A percentile compares a stretch with the other conserved stretches of the same genome.
Conservation (phyloP, 1,284 basidiomycete genomes). For the Heterobasidion parviporum region DNA sequence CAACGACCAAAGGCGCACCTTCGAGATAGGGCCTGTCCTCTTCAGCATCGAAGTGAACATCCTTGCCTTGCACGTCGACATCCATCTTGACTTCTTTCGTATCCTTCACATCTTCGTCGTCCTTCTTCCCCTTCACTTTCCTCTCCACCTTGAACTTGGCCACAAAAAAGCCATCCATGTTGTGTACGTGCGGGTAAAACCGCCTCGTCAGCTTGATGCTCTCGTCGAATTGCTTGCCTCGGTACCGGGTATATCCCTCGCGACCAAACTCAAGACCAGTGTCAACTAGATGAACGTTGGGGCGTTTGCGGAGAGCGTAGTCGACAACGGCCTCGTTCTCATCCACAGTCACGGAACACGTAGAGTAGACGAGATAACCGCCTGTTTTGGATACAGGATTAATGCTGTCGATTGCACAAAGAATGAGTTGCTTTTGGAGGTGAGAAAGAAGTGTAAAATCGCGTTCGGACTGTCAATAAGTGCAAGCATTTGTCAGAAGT, state of each 20-base stretch:
- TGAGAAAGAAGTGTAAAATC: slow-evolving; percentile 95
- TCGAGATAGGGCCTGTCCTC: slow-evolving; percentile 64
- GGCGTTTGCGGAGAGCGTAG: slow-evolving; percentile 95
- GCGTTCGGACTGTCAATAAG: slow-evolving; percentile 64
- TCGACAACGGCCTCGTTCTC: slow-evolving; percentile 99
- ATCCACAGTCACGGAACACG: slow-evolving; percentile 96
- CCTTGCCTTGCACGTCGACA: slow-evolving; percentile 14
- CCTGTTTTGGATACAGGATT: slow-evolving; percentile 86
- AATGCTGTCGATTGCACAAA: slow-evolving; percentile 97
- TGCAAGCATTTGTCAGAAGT: not conserved
- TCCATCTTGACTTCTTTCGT: slow-evolving; percentile 24
- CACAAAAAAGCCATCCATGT: slow-evolving; percentile 99
- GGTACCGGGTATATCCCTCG: slow-evolving; percentile 85
- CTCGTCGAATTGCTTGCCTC: slow-evolving; percentile 84
- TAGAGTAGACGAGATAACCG: slow-evolving; percentile 96
- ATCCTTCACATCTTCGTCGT: slow-evolving; percentile 27
- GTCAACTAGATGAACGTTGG: slow-evolving; percentile 92
- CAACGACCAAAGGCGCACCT: slow-evolving; percentile 36
- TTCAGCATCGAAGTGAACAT: slow-evolving; percentile 52
- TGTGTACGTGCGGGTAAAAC: slow-evolving; percentile 87
- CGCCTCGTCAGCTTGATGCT: slow-evolving; percentile 79
- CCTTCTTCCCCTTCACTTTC: slow-evolving; percentile 45
- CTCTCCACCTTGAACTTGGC: slow-evolving; percentile 95
- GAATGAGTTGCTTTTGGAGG: slow-evolving; percentile 96
- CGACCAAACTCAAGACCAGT: slow-evolving; percentile 92